Conservation (phyloP, 2,329 filamentous ascomycete genomes). For the Pyrenochaeta sp. region DNA sequence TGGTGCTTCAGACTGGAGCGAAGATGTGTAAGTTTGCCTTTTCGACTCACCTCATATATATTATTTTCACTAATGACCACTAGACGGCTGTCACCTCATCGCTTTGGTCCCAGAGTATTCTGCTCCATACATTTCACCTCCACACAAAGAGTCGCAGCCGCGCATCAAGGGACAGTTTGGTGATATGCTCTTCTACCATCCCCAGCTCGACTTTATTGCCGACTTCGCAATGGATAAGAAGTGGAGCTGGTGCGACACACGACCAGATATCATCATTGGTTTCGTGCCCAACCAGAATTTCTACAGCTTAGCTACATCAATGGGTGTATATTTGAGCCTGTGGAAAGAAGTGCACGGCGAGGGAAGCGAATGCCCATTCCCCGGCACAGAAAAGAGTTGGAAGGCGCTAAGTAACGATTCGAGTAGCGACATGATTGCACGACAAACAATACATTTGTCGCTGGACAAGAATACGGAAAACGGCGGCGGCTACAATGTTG, state of each 20-base stretch:
- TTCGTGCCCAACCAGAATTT: slow-evolving; percentile 54
- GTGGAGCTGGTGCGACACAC: slow-evolving; percentile 53
- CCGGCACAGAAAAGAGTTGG: slow-evolving; percentile 49
- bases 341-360: slow-evolving; percentile 50
- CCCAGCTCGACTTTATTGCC: slow-evolving; percentile 51
- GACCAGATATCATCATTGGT: slow-evolving; percentile 54
- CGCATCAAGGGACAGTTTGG: slow-evolving; percentile 37
- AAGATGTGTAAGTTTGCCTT: slow-evolving; percentile 42
- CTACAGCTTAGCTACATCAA: slow-evolving; percentile 45
- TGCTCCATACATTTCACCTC: slow-evolving; percentile 9
- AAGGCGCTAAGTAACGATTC: slow-evolving; percentile 48
- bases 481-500: slow-evolving; percentile 53
- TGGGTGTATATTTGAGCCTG: slow-evolving; percentile 51
- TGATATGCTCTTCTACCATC: slow-evolving; percentile 53
- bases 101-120: slow-evolving; percentile 31
- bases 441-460: slow-evolving; percentile 52
- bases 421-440: slow-evolving; percentile 52
- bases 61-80: slow-evolving; percentile 22
- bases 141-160: slow-evolving; percentile 14
- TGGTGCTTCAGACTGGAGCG: slow-evolving; percentile 42
- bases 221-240: slow-evolving; percentile 44
- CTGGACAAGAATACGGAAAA: slow-evolving; percentile 49
- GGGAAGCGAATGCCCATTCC: slow-evolving; percentile 50
- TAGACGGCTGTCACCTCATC: slow-evolving; percentile 54
- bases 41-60: slow-evolving; percentile 23